Evolutionary conservation across 1,284 basidiomycete species (phyloP), one percentile per base, ranked within the genome.

Genomic region (Cryptococcus neoformans): DNA sequence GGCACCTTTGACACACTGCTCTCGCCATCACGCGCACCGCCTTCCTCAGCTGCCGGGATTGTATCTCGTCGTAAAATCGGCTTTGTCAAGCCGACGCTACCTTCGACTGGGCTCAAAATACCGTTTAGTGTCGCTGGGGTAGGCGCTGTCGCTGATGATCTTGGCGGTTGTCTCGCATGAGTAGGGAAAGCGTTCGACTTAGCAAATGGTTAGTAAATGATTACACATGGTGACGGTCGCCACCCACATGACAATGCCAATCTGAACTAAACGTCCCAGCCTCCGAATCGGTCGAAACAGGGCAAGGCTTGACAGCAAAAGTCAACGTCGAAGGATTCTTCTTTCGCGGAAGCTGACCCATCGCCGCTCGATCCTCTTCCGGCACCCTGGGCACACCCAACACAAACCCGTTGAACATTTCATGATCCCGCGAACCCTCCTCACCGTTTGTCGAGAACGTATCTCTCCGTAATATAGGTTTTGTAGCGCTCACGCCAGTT

Each of bases 211-310:
- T 21, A 44, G 53, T 21, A 61, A 61, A 45, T 2, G 56, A 58
- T 10, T 56, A 56, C 12, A 45, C 50, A 28, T 58, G 56, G 55
- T 50, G 45, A 44, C 57, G 37, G 16, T 42, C 14, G 45, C 17
- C 16, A 14, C 11, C 35, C 35, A 35, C 28, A 35, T 42, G 21
- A 35, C 44, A 17, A 41, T 47, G 21, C 49, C 53, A 61, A 38
- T 61, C 59, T 3, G 59, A 58, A 21, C 56, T 55, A 8, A 60
- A 48, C 5, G 56, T 56, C 16, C 49, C 49, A 14, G 49, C 49
- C 42, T 60, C 59, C 1, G 59, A 58, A 35, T 58, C 56, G 11
- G 59, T 58, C 10, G 59, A 58, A n/a, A 49, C 59, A 16, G 42
- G 49, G 35, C 34, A 50, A 17, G 54, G 44, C 38, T 45, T 54